phyloP scores from a whole-genome alignment of 345 rosid species.

The Citrus trifoliata region DNA sequence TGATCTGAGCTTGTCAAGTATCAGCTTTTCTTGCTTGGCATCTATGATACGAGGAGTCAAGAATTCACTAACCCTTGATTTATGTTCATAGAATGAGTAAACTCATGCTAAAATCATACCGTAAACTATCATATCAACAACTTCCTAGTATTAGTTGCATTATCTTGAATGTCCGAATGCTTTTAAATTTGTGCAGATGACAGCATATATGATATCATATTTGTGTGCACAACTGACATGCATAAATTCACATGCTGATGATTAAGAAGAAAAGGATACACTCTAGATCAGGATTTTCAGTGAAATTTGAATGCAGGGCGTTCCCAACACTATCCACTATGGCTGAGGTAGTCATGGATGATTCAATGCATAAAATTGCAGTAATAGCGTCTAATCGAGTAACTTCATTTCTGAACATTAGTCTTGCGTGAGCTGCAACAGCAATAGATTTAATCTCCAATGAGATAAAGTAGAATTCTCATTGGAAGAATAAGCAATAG shows the following conservation, averaged over 20 bases:
- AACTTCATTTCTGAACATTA: conserved; percentile 94
- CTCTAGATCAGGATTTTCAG: conserved; percentile 76
- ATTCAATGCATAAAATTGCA: conserved; percentile 88
- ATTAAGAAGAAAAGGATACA: conserved; percentile 65
- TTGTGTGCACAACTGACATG: background rate
- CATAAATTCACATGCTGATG: background rate
- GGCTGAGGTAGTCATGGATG: conserved; percentile 92
- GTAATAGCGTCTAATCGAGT: conserved; percentile 79
- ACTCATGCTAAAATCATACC: background rate
- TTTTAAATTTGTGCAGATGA: background rate
- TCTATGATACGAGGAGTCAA: conserved; percentile 48
- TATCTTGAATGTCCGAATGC: no score
- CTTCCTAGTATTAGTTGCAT: no score
- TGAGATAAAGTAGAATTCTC: background rate
- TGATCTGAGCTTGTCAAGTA: conserved; percentile 63
- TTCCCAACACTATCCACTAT: conserved; percentile 87
- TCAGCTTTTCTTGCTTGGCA: conserved; percentile 67
- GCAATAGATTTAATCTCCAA: conserved; percentile 2
- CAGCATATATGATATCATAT: background rate
- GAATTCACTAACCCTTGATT: conserved; percentile 13
- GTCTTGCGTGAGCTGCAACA: conserved; percentile 85
- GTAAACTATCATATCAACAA: no score
- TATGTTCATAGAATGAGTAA: background rate
- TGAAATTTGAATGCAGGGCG: conserved; percentile 87
- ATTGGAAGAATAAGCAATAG: conserved; percentile 5